Conservation (phyloP, 805 yeast genomes). For the Nakazawaea siamensis region DNA sequence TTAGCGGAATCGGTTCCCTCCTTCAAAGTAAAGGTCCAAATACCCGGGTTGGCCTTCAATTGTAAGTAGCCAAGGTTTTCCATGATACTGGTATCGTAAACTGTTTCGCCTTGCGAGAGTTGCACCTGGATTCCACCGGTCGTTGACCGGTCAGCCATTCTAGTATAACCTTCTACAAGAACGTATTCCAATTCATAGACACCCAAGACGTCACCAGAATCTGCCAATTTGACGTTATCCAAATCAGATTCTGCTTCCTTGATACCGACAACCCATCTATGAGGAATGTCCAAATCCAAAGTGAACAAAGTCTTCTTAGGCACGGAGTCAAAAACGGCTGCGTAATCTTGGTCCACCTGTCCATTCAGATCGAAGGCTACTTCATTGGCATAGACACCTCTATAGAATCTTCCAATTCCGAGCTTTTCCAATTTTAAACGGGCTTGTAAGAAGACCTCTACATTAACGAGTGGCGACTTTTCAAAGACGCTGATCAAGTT, state of each 20-base stretch:
- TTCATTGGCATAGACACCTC: constrained; percentile 31
- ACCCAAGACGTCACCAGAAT: constrained; percentile 35
- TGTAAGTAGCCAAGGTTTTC: constrained; percentile 80
- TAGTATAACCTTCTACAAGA: constrained; percentile 56
- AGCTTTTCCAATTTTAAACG: constrained; percentile 29
- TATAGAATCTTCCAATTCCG: constrained; percentile 52
- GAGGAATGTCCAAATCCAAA: constrained; percentile 50
- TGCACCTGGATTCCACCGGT: constrained; percentile 49
- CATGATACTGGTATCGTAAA: constrained; percentile 63
- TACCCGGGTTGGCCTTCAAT: constrained; percentile 64
- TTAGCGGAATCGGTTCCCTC: constrained; percentile 30
- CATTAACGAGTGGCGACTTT: constrained; percentile 40
- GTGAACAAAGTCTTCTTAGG: constrained; percentile 47
- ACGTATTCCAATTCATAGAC: constrained; percentile 43
- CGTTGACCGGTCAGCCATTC: constrained; percentile 24
- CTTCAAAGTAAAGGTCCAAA: constrained; percentile 46
- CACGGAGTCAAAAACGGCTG: constrained; percentile 32
- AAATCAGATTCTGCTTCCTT: constrained; percentile 47
- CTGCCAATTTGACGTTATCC: constrained; percentile 45
- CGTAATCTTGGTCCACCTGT: constrained; percentile 12
- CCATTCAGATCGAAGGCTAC: constrained; percentile 25
- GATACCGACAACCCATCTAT: constrained; percentile 59
- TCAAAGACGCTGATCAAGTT: constrained; percentile 30
- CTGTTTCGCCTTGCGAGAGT: constrained; percentile 19
- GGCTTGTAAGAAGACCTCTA: constrained; percentile 55